Evolutionary conservation across 78 protist species (phyloP).

Genomic region (Polysphondylium violaceum): DNA sequence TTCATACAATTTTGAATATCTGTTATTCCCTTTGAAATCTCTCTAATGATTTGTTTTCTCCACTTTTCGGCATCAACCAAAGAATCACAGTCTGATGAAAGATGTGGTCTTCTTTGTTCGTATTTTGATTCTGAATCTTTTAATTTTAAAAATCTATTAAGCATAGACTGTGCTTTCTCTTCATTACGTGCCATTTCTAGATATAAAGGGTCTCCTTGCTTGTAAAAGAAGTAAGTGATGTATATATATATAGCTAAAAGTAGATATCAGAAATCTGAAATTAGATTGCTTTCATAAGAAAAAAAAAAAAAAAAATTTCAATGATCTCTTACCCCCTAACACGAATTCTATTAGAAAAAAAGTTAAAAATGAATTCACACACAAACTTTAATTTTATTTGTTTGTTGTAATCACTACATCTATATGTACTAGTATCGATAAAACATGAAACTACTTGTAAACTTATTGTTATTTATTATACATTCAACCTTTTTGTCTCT

Average conservation of each 20-base stretch:
- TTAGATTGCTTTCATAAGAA: too few species aligned
- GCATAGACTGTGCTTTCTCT: constrained; percentile 97
- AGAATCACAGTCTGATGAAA: constrained; percentile 78
- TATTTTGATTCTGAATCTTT: constrained; percentile 51
- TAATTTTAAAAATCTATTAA: constrained; percentile 87
- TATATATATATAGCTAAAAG: not conserved
- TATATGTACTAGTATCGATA: not conserved
- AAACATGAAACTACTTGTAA: not conserved
- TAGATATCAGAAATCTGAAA: too few species aligned
- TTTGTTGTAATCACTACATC: not conserved
- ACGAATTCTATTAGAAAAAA: too few species aligned
- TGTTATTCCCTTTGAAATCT: constrained; percentile 87
- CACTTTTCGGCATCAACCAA: constrained; percentile 90
- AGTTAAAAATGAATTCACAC: not conserved
- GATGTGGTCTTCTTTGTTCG: constrained; percentile 79
- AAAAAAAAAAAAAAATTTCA: not conserved
- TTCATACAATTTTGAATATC: constrained; percentile 92
- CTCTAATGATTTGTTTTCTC: constrained; percentile 89
- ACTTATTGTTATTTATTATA: constrained; percentile 1
- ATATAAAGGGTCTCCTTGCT: not conserved
- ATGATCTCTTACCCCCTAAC: too few species aligned
- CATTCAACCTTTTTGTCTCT: constrained; percentile 19
- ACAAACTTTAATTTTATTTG: not conserved
- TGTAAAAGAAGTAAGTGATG: not conserved
- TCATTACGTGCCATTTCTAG: constrained; percentile 95